phyloP scores from a whole-genome alignment of 1,139 yeast genomes.

The Taphrina flavorubra region DNA sequence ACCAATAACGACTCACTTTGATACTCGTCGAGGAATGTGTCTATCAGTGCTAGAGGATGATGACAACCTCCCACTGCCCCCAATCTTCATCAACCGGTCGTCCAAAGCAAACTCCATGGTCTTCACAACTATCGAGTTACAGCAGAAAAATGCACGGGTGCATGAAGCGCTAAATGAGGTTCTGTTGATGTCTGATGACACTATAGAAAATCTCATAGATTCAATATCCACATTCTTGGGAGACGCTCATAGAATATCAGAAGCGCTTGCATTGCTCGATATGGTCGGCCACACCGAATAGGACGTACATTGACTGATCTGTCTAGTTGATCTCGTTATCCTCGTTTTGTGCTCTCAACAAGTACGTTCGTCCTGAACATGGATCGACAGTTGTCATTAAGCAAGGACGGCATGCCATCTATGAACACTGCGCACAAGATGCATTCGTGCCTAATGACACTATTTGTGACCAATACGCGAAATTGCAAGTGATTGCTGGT shows the following conservation, averaged over 20 bases:
- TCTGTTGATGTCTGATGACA: slow-evolving; percentile 54
- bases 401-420: slow-evolving; percentile 77
- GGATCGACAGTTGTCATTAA: slow-evolving; percentile 50
- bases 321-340: slow-evolving; percentile 47
- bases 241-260: slow-evolving; percentile 56
- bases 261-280: slow-evolving; percentile 57
- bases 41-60: slow-evolving; percentile 48
- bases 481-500: slow-evolving; percentile 68
- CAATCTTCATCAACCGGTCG: slow-evolving; percentile 52
- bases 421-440: slow-evolving; percentile 58
- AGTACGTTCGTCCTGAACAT: slow-evolving; percentile 52
- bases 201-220: slow-evolving; percentile 51
- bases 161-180: slow-evolving; percentile 56
- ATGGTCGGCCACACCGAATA: slow-evolving; percentile 50
- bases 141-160: slow-evolving; percentile 55
- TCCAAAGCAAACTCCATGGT: slow-evolving; percentile 52
- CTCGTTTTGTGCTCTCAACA: background rate
- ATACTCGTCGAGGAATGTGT: slow-evolving; percentile 53
- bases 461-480: slow-evolving; percentile 55
- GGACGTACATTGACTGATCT: slow-evolving; percentile 39
- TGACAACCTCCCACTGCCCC: slow-evolving; percentile 49
- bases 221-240: slow-evolving; percentile 51
- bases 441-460: slow-evolving; percentile 74
- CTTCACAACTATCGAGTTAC: slow-evolving; percentile 56
- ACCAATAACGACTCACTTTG: slow-evolving; percentile 52